phyloP scores from a whole-genome alignment of 345 rosid species.

The Gossypium thurberi region DNA sequence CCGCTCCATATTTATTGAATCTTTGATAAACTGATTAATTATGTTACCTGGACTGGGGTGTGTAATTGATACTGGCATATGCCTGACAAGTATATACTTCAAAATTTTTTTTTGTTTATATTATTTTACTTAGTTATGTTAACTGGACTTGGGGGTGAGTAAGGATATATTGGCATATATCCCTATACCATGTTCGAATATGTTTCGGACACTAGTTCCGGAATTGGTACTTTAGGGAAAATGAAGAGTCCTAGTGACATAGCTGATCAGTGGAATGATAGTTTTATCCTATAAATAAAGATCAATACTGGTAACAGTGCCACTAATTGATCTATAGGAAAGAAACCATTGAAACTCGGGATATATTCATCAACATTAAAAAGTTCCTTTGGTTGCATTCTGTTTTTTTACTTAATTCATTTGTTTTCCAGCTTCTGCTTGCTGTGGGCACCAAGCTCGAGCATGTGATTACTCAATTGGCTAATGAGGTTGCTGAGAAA shows the following conservation, averaged over 20 bases:
- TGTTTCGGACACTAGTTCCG: not conserved
- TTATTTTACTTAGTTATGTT: not conserved
- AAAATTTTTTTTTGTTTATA: no score
- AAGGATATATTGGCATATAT: not conserved
- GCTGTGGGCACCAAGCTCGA: constrained; percentile 87
- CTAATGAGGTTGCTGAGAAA: constrained; percentile 77
- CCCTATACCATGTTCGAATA: not conserved
- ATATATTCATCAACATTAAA: no score
- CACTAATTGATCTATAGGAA: not conserved
- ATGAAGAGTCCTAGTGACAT: not conserved
- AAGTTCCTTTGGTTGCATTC: not conserved
- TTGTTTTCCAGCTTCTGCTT: constrained; percentile 54
- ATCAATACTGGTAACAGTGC: not conserved
- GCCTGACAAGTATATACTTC: no score
- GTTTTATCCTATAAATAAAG: not conserved
- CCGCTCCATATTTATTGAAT: not conserved
- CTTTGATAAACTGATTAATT: not conserved
- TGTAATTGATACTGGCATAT: no score
- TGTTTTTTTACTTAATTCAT: not conserved
- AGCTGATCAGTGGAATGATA: not conserved
- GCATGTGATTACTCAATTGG: constrained; percentile 69
- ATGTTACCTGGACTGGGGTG: not conserved
- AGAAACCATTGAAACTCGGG: no score
- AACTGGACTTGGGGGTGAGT: not conserved
- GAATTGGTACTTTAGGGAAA: not conserved